Evolutionary conservation across 2,329 filamentous ascomycete genomes (phyloP).

Genomic region (Fusarium tricinctum): DNA sequence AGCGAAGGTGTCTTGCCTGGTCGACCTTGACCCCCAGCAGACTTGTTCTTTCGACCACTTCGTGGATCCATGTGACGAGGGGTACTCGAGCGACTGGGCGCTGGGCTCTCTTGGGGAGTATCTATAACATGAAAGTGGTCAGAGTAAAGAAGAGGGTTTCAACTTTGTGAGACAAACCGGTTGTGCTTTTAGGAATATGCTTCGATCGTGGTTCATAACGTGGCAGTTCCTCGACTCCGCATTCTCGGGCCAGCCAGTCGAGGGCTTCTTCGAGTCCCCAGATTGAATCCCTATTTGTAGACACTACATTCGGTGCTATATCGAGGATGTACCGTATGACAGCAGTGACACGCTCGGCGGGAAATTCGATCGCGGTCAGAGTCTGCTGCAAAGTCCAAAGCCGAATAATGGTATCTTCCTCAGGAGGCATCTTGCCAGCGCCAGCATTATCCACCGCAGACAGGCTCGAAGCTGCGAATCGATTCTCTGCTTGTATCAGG

Average conservation of each 20-base stretch:
- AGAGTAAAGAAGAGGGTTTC: constrained; percentile 3
- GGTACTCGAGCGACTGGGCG: constrained; percentile 65
- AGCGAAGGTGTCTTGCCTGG: constrained; percentile 47
- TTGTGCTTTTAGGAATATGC: constrained; percentile 56
- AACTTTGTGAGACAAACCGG: constrained; percentile 34
- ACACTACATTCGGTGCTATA: constrained; percentile 73
- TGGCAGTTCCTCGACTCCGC: constrained; percentile 76
- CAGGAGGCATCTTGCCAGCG: constrained; percentile 69
- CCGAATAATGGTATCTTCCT: constrained; percentile 83
- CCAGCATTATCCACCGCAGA: constrained; percentile 59
- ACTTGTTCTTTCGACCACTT: constrained; percentile 54
- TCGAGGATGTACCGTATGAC: constrained; percentile 76
- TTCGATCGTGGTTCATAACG: constrained; percentile 70
- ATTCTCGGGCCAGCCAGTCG: constrained; percentile 90
- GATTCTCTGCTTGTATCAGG: constrained; percentile 75
- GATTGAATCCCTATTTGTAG: constrained; percentile 72
- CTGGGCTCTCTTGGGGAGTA: constrained; percentile 64
- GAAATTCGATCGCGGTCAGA: constrained; percentile 77
- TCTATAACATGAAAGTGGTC: constrained; percentile 53
- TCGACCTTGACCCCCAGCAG: constrained; percentile 47
- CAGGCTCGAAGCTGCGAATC: constrained; percentile 67
- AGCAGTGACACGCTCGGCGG: constrained; percentile 71
- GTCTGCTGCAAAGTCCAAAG: constrained; percentile 88
- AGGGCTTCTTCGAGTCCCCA: constrained; percentile 91
- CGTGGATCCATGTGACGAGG: constrained; percentile 56